Conservation (phyloP, 345 rosid species). For the Eucalyptus paniculata region DNA sequence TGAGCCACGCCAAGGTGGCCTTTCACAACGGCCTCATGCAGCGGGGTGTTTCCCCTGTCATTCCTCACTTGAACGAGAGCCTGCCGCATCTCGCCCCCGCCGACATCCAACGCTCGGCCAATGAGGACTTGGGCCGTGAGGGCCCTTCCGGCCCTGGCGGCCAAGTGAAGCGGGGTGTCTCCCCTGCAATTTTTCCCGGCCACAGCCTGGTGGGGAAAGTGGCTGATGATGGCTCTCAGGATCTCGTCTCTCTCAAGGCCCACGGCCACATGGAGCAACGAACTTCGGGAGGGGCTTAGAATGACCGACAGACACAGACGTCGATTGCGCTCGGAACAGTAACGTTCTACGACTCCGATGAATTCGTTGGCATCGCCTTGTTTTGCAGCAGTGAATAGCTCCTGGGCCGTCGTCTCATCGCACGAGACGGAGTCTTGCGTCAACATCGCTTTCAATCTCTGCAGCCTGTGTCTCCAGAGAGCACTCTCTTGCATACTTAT, state of each 20-base stretch:
- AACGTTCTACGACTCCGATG: neutral
- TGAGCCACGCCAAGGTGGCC: neutral
- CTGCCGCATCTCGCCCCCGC: neutral
- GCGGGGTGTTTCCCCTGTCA: neutral
- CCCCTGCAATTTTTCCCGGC: too few relatives aligned
- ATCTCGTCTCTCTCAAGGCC: neutral
- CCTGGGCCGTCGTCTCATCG: too few relatives aligned
- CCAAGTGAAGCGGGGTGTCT: too few relatives aligned
- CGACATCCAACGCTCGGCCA: neutral
- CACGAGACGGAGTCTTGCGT: neutral
- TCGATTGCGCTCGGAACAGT: neutral
- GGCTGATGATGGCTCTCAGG: neutral
- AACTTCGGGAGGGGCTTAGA: neutral
- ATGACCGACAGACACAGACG: neutral
- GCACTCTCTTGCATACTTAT: too few relatives aligned
- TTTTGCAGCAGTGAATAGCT: too few relatives aligned
- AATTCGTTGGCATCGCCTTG: neutral
- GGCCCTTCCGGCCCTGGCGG: too few relatives aligned
- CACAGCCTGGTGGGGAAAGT: accelerated
- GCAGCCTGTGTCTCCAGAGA: too few relatives aligned
- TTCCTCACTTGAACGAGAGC: neutral
- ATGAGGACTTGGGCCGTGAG: accelerated
- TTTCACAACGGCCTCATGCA: neutral
- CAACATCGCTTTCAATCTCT: neutral
- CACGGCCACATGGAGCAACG: neutral